phyloP scores from a whole-genome alignment of 2,329 filamentous ascomycete genomes.

The Diplodia intermedia region DNA sequence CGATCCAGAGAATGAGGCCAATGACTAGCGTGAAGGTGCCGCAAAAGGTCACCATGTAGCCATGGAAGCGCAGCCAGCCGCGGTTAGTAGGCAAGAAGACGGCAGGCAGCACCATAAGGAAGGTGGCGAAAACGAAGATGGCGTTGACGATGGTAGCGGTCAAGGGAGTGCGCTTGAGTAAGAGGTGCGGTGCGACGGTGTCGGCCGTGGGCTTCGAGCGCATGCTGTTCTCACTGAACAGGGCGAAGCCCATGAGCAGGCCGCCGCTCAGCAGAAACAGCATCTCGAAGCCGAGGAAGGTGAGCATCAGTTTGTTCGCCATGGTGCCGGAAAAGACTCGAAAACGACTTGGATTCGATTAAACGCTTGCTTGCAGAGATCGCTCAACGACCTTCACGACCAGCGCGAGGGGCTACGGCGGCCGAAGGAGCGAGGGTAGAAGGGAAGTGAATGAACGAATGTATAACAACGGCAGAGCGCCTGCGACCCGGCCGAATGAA shows the following conservation, averaged over 20 bases:
- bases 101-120: conserved; percentile 73
- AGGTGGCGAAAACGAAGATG: conserved; percentile 71
- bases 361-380: conserved; percentile 10
- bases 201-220: conserved; percentile 52
- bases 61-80: conserved; percentile 73
- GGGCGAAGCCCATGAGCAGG: conserved; percentile 60
- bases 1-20: conserved; percentile 67
- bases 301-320: conserved; percentile 61
- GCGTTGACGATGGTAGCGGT: conserved; percentile 75
- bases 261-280: conserved; percentile 61
- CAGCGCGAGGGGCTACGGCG: conserved; percentile 19
- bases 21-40: conserved; percentile 69
- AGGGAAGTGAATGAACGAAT: neutral
- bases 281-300: conserved; percentile 59
- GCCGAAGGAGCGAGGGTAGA: neutral
- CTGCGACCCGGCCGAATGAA: conserved; percentile 21
- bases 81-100: conserved; percentile 70
- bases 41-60: conserved; percentile 71
- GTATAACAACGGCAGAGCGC: conserved; percentile 26
- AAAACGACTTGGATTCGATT: conserved; percentile 4
- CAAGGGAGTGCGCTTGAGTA: conserved; percentile 61
- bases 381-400: conserved; percentile 13
- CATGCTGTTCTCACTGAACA: conserved; percentile 53
- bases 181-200: conserved; percentile 58
- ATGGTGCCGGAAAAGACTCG: conserved; percentile 34